Percentiles rank a stretch among this genome's conserved stretches.
phyloP scores from a whole-genome alignment of 1,139 yeast genomes.

The Yamadazyma aaseri region DNA sequence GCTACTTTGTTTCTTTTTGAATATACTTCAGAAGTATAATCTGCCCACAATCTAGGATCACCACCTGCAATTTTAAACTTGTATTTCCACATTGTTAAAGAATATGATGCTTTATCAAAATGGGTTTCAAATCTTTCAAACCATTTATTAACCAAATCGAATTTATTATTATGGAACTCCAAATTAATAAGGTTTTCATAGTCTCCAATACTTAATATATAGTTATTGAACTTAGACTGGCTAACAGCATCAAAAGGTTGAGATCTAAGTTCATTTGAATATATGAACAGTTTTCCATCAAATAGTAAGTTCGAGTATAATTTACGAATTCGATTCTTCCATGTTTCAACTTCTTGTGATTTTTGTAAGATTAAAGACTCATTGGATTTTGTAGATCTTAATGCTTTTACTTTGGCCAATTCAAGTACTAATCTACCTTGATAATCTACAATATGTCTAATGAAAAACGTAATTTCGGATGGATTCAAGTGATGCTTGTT shows the following conservation, averaged over 20 bases:
- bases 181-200: conserved; percentile 39
- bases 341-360: conserved; percentile 2
- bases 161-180: conserved; percentile 34
- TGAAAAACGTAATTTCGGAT: conserved; percentile 25
- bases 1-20: conserved; percentile 5
- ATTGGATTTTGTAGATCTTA: conserved; percentile 3
- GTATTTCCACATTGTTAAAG: conserved; percentile 35
- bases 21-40: conserved; percentile 22
- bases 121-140: conserved; percentile 31
- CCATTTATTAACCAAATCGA: conserved; percentile 44
- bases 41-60: conserved; percentile 31
- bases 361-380: conserved; percentile 3
- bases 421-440: conserved; percentile 17
- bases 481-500: conserved; percentile 16
- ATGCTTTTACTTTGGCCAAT: conserved; percentile 5
- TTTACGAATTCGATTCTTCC: conserved; percentile 23
- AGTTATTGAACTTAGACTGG: conserved; percentile 2
- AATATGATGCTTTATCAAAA: conserved; percentile 23
- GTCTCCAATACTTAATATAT: conserved; percentile 26
- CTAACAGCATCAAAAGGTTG: conserved; percentile 16
- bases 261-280: conserved; percentile 19
- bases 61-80: conserved; percentile 38
- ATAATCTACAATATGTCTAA: conserved; percentile 23
- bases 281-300: conserved; percentile 20
- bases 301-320: conserved; percentile 30